A percentile compares a stretch with the other conserved stretches of the same genome.
phyloP scores from a whole-genome alignment of 129 eudicot genomes.

The Chrysanthemum makinoi region DNA sequence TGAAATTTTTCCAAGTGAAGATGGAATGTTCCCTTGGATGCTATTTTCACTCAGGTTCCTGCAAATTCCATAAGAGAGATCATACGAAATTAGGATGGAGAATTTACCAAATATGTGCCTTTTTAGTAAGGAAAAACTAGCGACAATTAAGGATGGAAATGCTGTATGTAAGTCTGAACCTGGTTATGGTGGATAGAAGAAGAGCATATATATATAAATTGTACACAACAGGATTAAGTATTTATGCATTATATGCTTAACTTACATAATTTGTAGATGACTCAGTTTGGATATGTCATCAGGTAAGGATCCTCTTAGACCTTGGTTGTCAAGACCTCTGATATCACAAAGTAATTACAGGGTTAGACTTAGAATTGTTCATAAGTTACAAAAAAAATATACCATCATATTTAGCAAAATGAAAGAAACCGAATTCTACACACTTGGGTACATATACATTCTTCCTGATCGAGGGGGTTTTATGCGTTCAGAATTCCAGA shows the following conservation, averaged over 20 bases:
- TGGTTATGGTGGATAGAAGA: background rate
- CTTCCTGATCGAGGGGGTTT: no score
- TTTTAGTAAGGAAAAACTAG: no score
- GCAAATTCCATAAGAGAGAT: conserved; percentile 29
- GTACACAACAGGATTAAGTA: background rate
- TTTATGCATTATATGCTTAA: background rate
- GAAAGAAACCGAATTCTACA: no score
- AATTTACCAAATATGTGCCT: background rate
- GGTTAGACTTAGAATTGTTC: conserved; percentile 10
- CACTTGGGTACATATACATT: no score
- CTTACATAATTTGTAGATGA: conserved; percentile 92
- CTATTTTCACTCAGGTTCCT: conserved; percentile 95
- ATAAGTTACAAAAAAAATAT: background rate
- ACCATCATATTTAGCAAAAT: no score
- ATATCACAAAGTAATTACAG: conserved; percentile 22
- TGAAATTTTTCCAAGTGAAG: conserved; percentile 68
- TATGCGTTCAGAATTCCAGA: no score
- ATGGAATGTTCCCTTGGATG: conserved; percentile 77
- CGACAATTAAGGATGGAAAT: no score
- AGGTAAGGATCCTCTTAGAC: conserved; percentile 81
- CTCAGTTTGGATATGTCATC: conserved; percentile 65
- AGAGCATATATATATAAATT: background rate
- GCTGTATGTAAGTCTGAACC: no score
- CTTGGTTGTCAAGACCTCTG: conserved; percentile 95
- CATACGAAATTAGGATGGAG: background rate